Evolutionary conservation across 306 rosid species (phyloP).

Genomic region (Rubus parviflorus): DNA sequence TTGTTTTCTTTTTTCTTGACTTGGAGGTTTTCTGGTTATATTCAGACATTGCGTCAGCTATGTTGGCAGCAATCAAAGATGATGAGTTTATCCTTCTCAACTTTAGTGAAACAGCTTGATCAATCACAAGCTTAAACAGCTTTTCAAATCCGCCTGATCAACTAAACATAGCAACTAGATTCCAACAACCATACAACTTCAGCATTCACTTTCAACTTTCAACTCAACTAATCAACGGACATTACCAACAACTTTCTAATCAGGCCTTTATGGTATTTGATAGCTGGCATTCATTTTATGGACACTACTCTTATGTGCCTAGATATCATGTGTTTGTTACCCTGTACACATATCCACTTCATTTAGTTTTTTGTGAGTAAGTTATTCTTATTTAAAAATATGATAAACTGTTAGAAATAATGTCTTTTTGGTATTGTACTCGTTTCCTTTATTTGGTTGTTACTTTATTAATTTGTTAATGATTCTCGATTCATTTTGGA

Average conservation of each 20-base stretch:
- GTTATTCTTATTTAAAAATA: not conserved
- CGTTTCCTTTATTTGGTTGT: not conserved
- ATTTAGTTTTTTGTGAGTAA: constrained; percentile 7
- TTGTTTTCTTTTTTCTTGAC: constrained; percentile 61
- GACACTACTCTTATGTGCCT: constrained; percentile 46
- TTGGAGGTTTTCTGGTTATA: constrained; percentile 88
- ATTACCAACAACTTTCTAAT: constrained; percentile 94
- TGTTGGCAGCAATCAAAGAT: constrained; percentile 99
- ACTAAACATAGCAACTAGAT: constrained; percentile 98
- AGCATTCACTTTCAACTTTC: constrained; percentile 89
- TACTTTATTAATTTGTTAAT: not conserved
- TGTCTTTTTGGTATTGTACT: not conserved
- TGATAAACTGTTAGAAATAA: no score
- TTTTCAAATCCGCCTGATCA: constrained; percentile 89
- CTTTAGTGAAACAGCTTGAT: constrained; percentile 97
- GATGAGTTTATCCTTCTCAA: constrained; percentile 94
- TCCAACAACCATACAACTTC: constrained; percentile 93
- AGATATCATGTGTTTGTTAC: constrained; percentile 32
- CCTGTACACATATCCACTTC: constrained; percentile 20
- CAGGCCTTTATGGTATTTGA: constrained; percentile 89
- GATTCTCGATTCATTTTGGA: constrained; percentile 16
- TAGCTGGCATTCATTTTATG: constrained; percentile 60
- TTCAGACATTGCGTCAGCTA: constrained; percentile 96
- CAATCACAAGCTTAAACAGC: constrained; percentile 95
- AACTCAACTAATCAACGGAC: constrained; percentile 95